Evolutionary conservation across 352 stramenopile species (phyloP), one percentile per base, ranked within the genome.

Genomic region (Pythium aquatile): DNA sequence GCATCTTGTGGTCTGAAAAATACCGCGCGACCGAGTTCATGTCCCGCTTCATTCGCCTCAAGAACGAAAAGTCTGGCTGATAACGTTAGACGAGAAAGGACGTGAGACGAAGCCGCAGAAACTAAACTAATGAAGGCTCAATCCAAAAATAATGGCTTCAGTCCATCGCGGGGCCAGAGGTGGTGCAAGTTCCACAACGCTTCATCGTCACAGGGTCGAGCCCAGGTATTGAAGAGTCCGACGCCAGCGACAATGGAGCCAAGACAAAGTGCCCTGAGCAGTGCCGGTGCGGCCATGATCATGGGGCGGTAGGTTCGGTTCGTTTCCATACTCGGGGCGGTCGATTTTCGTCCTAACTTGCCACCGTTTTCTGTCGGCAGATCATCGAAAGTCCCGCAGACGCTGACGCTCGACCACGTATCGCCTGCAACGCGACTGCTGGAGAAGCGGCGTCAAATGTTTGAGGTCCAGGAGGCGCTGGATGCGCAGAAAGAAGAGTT

Each of bases 401-500:
- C 88, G 7, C 64, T 98, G 56, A 90, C 91, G 26, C 73, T 98
- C 33, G 91, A 98, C 61, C 88, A 98, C 63, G 90, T 98, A 0
- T 97, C 90, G 1, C 93, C 94, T 3, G 93, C 93, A 13, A 98
- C 94, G 13, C 75, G 94, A 7, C 60, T 98, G 49, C 76, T 98
- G 14, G 94, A 98, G 68, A 98, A 98, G 73, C 81, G 94, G 4
- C 79, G 94, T 14, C 94, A 98, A 69, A 98, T 98, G 91, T 98
- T 98, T 75, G 94, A 98, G 63, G 88, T 96, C 13, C 91, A 98
- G 65, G 93, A 98, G 63, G 94, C 94, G 1, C 74, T 98, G 13
- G 92, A 98, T 64, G 87, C 90, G 1, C 91, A 98, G 64, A 98
- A 98, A 68, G 91, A 98, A 54, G 91, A 98, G 62, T 98, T 97